Percentiles rank a stretch among this genome's conserved stretches.
Conservation (phyloP, 106 monocot species). For the Iris macrosiphon region DNA sequence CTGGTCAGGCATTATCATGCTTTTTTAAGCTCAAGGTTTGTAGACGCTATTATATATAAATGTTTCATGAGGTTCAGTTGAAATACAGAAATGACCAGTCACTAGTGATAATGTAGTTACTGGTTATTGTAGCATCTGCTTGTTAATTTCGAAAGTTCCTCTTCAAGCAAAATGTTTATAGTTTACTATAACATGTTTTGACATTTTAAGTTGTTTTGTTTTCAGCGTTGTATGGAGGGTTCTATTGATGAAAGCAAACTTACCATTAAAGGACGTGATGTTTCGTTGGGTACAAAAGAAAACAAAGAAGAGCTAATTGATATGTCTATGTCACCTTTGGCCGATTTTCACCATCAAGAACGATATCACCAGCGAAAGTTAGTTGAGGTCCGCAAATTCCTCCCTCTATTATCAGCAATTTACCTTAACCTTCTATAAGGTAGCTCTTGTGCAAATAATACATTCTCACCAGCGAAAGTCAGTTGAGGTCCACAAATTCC, state of each 20-base stretch:
- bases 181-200: no score
- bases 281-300: slow-evolving; percentile 20
- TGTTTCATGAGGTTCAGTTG: neutral
- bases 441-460: no score
- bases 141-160: no score
- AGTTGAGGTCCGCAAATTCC: slow-evolving; percentile 36
- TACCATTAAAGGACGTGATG: slow-evolving; percentile 26
- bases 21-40: slow-evolving; percentile 95
- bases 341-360: slow-evolving; percentile 68
- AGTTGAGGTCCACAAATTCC: slow-evolving; percentile 37
- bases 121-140: no score
- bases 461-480: slow-evolving; percentile 48
- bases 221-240: slow-evolving; percentile 39
- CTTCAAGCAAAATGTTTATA: no score
- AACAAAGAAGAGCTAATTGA: slow-evolving; percentile 39
- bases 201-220: slow-evolving; percentile 11
- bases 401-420: slow-evolving; percentile 1
- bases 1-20: slow-evolving; percentile 69
- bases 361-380: slow-evolving; percentile 47
- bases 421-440: neutral
- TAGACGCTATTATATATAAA: slow-evolving; percentile 2
- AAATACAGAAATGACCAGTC: no score
- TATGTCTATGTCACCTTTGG: slow-evolving; percentile 55
- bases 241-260: slow-evolving; percentile 11
- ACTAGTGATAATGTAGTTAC: no score